Conservation (phyloP, 129 eudicot species). For the Saposhnikovia divaricata region DNA sequence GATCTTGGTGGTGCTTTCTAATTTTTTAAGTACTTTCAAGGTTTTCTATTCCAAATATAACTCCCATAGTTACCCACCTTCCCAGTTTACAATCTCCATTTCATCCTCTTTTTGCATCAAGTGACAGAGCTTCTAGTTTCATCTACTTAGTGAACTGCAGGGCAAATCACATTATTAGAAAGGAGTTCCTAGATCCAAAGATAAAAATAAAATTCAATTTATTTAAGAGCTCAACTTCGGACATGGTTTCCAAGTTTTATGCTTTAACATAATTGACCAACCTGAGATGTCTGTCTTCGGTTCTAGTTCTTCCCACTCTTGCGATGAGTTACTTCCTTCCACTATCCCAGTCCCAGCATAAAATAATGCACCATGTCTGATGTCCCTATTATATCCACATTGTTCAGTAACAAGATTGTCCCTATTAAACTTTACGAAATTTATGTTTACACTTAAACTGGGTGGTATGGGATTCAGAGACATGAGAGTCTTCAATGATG, state of each 20-base stretch:
- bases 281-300: constrained; percentile 96
- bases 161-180: constrained; percentile 5
- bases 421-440: too few species aligned
- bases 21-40: neutral
- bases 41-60: neutral
- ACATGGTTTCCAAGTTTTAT: neutral
- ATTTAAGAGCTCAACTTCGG: neutral
- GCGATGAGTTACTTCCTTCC: constrained; percentile 73
- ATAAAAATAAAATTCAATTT: neutral
- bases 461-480: too few species aligned
- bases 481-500: too few species aligned
- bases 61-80: constrained; percentile 30
- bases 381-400: constrained; percentile 37
- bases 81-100: constrained; percentile 4
- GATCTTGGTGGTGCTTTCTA: neutral
- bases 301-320: constrained; percentile 93
- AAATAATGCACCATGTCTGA: constrained; percentile 81
- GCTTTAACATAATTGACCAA: constrained; percentile 16
- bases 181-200: neutral
- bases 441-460: too few species aligned
- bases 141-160: constrained; percentile 72
- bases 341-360: constrained; percentile 98
- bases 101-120: constrained; percentile 30
- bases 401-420: neutral
- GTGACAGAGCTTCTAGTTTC: constrained; percentile 52